Evolutionary conservation across 202 grass and related monocot genomes (phyloP).

Genomic region (Musa balbisiana): DNA sequence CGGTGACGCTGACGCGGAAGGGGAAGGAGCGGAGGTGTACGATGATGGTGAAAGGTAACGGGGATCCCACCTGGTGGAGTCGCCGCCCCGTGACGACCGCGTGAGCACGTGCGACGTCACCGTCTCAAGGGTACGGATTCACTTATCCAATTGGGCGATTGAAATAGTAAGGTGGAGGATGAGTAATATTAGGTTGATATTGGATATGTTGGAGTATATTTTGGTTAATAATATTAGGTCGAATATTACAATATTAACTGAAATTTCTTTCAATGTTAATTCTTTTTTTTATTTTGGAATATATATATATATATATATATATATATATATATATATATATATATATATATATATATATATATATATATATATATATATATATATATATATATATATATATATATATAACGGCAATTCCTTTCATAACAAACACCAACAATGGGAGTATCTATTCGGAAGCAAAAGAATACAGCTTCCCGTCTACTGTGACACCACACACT

Average conservation of each 20-base stretch:
- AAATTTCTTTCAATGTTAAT: no score
- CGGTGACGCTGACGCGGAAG: not conserved
- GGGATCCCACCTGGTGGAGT: constrained; percentile 14
- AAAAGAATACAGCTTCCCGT: not conserved
- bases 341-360: not conserved
- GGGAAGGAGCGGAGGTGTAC: not conserved
- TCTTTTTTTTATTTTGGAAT: not conserved
- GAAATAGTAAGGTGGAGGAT: no score
- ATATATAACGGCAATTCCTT: not conserved
- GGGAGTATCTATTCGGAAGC: not conserved
- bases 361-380: not conserved
- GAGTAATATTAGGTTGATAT: no score
- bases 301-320: not conserved
- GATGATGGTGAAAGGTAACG: not conserved
- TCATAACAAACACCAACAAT: not conserved
- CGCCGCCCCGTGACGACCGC: not conserved
- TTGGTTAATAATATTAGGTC: no score
- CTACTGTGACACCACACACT: not conserved
- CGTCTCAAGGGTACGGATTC: no score
- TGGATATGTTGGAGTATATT: no score
- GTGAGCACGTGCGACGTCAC: not conserved
- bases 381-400: not conserved
- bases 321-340: not conserved
- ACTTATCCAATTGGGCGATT: no score
- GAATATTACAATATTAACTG: no score